These are phyloP conservation scores for Phytophthora lateralis DNA, from an alignment of 352 stramenopile genomes.

Conservation along the genomic window DNA sequence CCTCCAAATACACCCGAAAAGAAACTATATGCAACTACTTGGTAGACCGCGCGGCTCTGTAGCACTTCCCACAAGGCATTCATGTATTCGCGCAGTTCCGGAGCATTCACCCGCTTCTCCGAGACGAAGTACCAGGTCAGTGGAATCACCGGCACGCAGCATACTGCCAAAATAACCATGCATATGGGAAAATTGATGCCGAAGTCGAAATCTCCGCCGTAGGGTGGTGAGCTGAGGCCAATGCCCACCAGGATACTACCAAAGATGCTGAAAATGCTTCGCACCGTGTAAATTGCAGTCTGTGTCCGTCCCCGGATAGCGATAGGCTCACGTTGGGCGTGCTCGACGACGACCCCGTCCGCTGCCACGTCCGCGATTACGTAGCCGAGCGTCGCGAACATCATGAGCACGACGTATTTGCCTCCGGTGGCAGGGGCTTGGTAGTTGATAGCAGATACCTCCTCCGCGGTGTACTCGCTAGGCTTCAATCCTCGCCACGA, in stretches of 20 bases:
- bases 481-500: conserved; percentile 31
- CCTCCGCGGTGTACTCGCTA: conserved; percentile 26
- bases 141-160: conserved; percentile 35
- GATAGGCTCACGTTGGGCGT: conserved; percentile 48
- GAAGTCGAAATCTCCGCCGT: conserved; percentile 44
- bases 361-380: conserved; percentile 54
- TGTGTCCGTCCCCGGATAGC: conserved; percentile 40
- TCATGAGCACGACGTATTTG: conserved; percentile 65
- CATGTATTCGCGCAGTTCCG: conserved; percentile 35
- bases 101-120: conserved; percentile 24
- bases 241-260: conserved; percentile 42
- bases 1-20: conserved; percentile 37
- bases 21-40: conserved; percentile 47
- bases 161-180: conserved; percentile 34
- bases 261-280: conserved; percentile 42
- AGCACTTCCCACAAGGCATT: conserved; percentile 28
- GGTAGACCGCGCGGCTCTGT: conserved; percentile 43
- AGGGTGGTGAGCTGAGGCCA: conserved; percentile 38
- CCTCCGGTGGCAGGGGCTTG: conserved; percentile 34
- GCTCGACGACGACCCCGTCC: conserved; percentile 51
- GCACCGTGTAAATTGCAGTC: conserved; percentile 47
- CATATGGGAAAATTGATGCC: conserved; percentile 36
- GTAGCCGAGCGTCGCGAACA: conserved; percentile 56
- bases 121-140: conserved; percentile 44
- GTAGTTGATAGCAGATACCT: conserved; percentile 40